Evolutionary conservation across 2,329 filamentous ascomycete species (phyloP), one percentile per base, ranked within the genome.

Genomic region (Calonectria ilicicola): DNA sequence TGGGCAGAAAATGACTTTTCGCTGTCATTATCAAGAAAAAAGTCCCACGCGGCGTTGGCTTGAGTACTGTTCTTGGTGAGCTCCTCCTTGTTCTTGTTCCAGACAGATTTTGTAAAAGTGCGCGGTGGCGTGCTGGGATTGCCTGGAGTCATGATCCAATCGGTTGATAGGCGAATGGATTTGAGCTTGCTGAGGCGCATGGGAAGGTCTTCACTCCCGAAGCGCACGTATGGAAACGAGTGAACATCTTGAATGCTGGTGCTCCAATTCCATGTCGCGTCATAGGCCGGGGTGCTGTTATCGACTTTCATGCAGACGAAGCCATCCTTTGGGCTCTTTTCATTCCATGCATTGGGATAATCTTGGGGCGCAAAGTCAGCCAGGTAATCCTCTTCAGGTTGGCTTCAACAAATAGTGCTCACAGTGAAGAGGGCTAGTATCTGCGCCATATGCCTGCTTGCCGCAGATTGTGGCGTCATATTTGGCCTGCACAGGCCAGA

Each of bases 301-400:
- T 79, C 74, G 15, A 79, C 77, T 21, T 68, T 75, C 53, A 79
- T 62, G 56, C 78, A 79, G 2, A 77, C 68, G n/a, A 80, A 80
- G 32, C 78, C 78, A 7, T 47, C 56, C 4, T 79, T 67, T 0
- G 78, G 78, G 2, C 75, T 78, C 14, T 80, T 79, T 14, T 66
- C 60, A 15, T 79, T 79, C 78, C 78, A 79, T 17, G 78, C 78
- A 29, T 79, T 79, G 15, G 75, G 77, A n/a, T 79, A 80, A 58
- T 80, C 78, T 79, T 40, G 10, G 8, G 4, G 12, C 17, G 3
- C 23, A n/a, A 0, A 7, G 44, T 79, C 19, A 78, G 70, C 21
- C 14, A 7, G 49, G 21, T 1, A 1, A 7, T 35, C 12, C 17
- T 21, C 2, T 14, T 15, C 7, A 8, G 29, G 14, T 23, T 35